A percentile compares a stretch with the other conserved stretches of the same genome.
Conservation (phyloP, 768 basidiomycete species). For the Boletus vermiculosoides region DNA sequence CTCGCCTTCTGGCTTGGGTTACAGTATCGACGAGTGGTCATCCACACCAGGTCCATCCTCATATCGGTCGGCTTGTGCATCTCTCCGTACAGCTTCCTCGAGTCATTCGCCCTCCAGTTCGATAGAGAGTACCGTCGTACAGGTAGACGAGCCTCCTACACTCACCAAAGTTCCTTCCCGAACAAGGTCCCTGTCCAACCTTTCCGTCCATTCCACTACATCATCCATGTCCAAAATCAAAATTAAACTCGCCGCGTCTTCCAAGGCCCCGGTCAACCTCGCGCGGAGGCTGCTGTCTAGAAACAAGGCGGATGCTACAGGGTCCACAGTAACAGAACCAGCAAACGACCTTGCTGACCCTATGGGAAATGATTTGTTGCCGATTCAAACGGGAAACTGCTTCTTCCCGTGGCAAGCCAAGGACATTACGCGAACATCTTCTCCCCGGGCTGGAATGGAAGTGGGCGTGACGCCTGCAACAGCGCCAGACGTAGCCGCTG, state of each 20-base stretch:
- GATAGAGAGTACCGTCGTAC: slow-evolving; percentile 10
- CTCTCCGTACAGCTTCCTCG: slow-evolving; percentile 39
- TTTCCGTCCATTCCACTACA: slow-evolving; percentile 47
- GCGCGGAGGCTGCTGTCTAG: slow-evolving; percentile 56
- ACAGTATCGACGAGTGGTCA: slow-evolving; percentile 40
- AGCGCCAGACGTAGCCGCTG: slow-evolving; percentile 4
- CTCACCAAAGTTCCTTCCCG: slow-evolving; percentile 41
- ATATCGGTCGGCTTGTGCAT: slow-evolving; percentile 33
- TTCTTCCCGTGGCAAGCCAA: slow-evolving; percentile 45
- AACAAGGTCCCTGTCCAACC: slow-evolving; percentile 55
- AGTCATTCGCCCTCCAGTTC: slow-evolving; percentile 14
- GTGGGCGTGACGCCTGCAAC: slow-evolving; percentile 8
- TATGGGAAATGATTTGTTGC: slow-evolving; percentile 18
- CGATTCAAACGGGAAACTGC: slow-evolving; percentile 34
- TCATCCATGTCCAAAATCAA: slow-evolving; percentile 50
- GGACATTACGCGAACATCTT: slow-evolving; percentile 20
- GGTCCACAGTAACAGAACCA: slow-evolving; percentile 9
- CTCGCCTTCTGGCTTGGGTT: slow-evolving; percentile 51
- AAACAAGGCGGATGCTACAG: slow-evolving; percentile 32
- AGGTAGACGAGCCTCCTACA: slow-evolving; percentile 12
- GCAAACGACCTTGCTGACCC: slow-evolving; percentile 8
- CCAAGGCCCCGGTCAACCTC: slow-evolving; percentile 45
- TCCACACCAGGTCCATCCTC: slow-evolving; percentile 35
- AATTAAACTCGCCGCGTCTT: slow-evolving; percentile 43
- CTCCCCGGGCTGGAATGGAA: slow-evolving; percentile 13